A percentile compares a stretch with the other conserved stretches of the same genome.
Conservation (phyloP, 257 asterid species). For the Forsythia viridissima region DNA sequence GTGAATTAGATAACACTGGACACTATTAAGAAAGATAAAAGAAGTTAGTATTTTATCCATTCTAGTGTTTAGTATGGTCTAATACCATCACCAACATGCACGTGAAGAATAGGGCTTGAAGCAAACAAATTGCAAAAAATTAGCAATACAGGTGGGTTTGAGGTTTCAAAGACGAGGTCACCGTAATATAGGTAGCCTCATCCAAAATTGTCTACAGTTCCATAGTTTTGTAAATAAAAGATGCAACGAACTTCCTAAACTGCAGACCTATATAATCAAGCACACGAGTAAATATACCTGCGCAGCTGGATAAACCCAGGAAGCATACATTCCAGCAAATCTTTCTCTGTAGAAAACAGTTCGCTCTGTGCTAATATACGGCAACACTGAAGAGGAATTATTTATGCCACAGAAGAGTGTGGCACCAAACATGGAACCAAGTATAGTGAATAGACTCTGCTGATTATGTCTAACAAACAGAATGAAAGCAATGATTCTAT, state of each 20-base stretch:
- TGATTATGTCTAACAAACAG: slow-evolving; percentile 40
- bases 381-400: slow-evolving; percentile 46
- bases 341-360: slow-evolving; percentile 54
- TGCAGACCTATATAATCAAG: too few relatives aligned
- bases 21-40: neutral
- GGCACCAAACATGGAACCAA: slow-evolving; percentile 44
- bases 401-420: slow-evolving; percentile 50
- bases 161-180: neutral
- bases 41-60: neutral
- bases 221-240: too few relatives aligned
- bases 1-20: neutral
- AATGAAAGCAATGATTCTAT: neutral
- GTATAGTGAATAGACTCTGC: slow-evolving; percentile 47
- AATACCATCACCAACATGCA: neutral
- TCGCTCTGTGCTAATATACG: slow-evolving; percentile 48
- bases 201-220: too few relatives aligned
- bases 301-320: slow-evolving; percentile 62
- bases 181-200: slow-evolving; percentile 2
- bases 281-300: slow-evolving; percentile 32
- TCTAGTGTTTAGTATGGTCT: too few relatives aligned
- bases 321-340: slow-evolving; percentile 65
- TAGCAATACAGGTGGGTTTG: neutral
- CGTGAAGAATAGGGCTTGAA: neutral
- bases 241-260: too few relatives aligned
- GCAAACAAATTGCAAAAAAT: neutral